These are phyloP conservation scores for Clarireedia homoeocarpa DNA, from an alignment of 2,329 filamentous ascomycete species.

Conservation along the genomic window DNA sequence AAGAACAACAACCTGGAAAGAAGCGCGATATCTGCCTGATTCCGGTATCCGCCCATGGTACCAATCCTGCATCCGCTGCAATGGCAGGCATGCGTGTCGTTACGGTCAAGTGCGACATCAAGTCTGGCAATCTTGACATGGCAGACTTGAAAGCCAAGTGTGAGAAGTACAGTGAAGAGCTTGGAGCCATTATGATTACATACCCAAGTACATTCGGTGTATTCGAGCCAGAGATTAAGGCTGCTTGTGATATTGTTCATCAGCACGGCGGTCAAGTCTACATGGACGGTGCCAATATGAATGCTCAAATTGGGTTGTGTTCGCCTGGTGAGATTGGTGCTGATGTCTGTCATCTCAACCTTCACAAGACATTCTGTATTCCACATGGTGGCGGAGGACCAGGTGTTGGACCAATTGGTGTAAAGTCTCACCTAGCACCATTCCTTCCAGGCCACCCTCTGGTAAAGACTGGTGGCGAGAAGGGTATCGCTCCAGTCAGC, in stretches of 20 bases:
- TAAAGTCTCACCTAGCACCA: slow-evolving; percentile 69
- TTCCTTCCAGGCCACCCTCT: slow-evolving; percentile 66
- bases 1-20: slow-evolving; percentile 57
- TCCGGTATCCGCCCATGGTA: slow-evolving; percentile 89
- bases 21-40: slow-evolving; percentile 90
- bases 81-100: slow-evolving; percentile 96
- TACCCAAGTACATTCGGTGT: slow-evolving; percentile 94
- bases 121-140: slow-evolving; percentile 84
- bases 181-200: slow-evolving; percentile 93
- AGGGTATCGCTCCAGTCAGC: slow-evolving; percentile 63
- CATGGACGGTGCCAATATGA: slow-evolving; percentile 99
- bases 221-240: slow-evolving; percentile 83
- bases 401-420: slow-evolving; percentile 88
- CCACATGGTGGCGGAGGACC: slow-evolving; percentile 92
- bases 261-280: slow-evolving; percentile 87
- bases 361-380: slow-evolving; percentile 99
- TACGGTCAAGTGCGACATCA: slow-evolving; percentile 79
- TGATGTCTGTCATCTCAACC: slow-evolving; percentile 92
- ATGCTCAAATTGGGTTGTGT: slow-evolving; percentile 92
- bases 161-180: slow-evolving; percentile 74
- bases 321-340: slow-evolving; percentile 92
- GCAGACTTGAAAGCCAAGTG: slow-evolving; percentile 81
- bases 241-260: slow-evolving; percentile 80
- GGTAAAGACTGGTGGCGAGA: slow-evolving; percentile 45
- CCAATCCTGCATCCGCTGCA: slow-evolving; percentile 88